Conservation (phyloP, 768 basidiomycete species). For the Dacryopinax spathularia region DNA sequence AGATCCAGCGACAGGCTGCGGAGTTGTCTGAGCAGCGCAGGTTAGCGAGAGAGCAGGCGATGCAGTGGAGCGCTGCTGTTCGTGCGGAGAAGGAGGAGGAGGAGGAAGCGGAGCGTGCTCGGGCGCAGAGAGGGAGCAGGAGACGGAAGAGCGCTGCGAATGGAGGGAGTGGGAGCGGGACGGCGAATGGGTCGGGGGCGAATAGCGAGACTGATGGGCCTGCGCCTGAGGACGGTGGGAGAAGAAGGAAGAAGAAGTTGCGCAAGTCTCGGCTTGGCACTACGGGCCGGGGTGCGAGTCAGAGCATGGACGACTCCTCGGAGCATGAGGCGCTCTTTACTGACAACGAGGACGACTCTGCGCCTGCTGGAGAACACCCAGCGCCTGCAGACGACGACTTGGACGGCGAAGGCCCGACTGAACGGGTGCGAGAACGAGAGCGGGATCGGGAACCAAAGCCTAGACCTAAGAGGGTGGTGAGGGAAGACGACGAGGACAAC, state of each 20-base stretch:
- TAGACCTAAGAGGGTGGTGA: conserved; percentile 31
- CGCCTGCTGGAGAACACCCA: conserved; percentile 30
- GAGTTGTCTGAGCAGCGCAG: conserved; percentile 68
- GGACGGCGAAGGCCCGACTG: background rate
- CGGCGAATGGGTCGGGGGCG: conserved; percentile 22
- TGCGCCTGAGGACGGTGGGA: conserved; percentile 46
- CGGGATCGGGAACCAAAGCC: background rate
- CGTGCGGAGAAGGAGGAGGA: conserved; percentile 58
- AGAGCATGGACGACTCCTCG: conserved; percentile 33
- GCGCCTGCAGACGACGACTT: conserved; percentile 19
- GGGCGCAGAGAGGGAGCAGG: conserved; percentile 26
- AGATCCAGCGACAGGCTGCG: conserved; percentile 54
- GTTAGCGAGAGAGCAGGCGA: conserved; percentile 59
- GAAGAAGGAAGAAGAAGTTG: conserved; percentile 56
- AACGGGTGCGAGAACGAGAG: background rate
- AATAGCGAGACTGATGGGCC: conserved; percentile 20
- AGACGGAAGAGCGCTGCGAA: conserved; percentile 4
- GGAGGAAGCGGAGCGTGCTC: conserved; percentile 47
- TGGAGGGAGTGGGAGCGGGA: conserved; percentile 32
- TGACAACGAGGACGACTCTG: conserved; percentile 61
- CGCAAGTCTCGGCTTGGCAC: too few species aligned
- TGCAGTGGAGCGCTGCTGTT: conserved; percentile 59
- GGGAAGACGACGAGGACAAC: conserved; percentile 48
- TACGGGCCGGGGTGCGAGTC: too few species aligned
- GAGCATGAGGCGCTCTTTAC: conserved; percentile 58